A percentile compares a stretch with the other conserved stretches of the same genome.
Evolutionary conservation across 148 eudicot genomes (phyloP).

Genomic region (Silene latifolia): DNA sequence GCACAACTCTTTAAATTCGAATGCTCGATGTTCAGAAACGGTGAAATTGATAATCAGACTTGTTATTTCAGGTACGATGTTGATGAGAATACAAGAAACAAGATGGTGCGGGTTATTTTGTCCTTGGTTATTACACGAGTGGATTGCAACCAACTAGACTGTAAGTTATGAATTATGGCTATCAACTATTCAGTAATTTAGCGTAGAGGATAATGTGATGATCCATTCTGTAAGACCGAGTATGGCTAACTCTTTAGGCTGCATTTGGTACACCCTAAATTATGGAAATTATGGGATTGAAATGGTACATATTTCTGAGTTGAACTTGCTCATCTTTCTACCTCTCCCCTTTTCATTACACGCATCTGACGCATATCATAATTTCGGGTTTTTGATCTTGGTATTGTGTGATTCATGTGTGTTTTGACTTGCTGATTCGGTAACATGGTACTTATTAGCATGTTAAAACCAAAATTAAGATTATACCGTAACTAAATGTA

Average conservation of each 20-base stretch:
- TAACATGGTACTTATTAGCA: neutral
- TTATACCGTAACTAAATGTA: neutral
- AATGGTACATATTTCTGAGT: neutral
- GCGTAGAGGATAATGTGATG: neutral
- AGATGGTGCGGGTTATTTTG: neutral
- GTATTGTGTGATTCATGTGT: neutral
- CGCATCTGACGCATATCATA: no score
- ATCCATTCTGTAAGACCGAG: neutral
- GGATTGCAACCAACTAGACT: constrained; percentile 3
- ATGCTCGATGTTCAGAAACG: neutral
- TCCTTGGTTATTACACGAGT: neutral
- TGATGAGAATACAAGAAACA: neutral
- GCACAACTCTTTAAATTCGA: neutral
- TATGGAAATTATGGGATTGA: neutral
- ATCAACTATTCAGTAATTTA: neutral
- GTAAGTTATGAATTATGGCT: constrained; percentile 2
- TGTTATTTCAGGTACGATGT: neutral
- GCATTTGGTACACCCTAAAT: neutral
- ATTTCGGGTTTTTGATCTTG: neutral
- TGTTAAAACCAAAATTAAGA: neutral
- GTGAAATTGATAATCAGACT: neutral
- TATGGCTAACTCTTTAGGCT: constrained; percentile 5
- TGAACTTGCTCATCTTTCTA: neutral
- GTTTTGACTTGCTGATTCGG: neutral
- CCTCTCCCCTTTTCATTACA: neutral